Evolutionary conservation across 1,284 basidiomycete genomes (phyloP).

Genomic region (Ceratobasidium sp.): DNA sequence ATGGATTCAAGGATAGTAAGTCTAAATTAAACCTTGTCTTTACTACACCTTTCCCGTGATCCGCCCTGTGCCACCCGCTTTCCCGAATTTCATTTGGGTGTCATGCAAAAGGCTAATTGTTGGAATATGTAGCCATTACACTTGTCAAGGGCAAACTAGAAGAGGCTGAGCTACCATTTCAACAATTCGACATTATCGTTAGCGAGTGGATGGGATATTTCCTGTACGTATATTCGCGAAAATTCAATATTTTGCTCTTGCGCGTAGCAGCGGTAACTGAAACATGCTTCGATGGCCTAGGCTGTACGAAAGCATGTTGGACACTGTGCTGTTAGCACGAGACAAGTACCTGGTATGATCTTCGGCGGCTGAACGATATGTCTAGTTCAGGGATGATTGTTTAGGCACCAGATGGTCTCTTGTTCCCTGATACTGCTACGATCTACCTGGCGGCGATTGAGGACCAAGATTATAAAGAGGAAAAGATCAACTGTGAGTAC

Average conservation of each 20-base stretch:
- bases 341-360: conserved; percentile 84
- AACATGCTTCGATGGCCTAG: conserved; percentile 54
- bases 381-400: not conserved
- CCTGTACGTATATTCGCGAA: conserved; percentile 53
- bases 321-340: conserved; percentile 94
- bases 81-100: not conserved
- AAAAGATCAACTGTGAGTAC: conserved; percentile 95
- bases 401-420: conserved; percentile 79
- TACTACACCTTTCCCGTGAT: not conserved
- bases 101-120: not conserved
- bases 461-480: conserved; percentile 99
- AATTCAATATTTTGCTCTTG: not conserved
- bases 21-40: conserved; percentile 44
- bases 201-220: conserved; percentile 99
- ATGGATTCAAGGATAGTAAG: conserved; percentile 94
- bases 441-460: conserved; percentile 97
- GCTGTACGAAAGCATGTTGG: conserved; percentile 99
- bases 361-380: not conserved
- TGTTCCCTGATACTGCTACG: conserved; percentile 96
- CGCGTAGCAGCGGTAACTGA: too few species aligned
- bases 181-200: conserved; percentile 97
- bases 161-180: conserved; percentile 83
- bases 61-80: not conserved
- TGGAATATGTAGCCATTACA: conserved; percentile 73
- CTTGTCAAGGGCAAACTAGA: conserved; percentile 99